These are phyloP conservation scores for Haplosporangium sp. DNA, from an alignment of 371 early-diverging fungal species.

Conservation along the genomic window DNA sequence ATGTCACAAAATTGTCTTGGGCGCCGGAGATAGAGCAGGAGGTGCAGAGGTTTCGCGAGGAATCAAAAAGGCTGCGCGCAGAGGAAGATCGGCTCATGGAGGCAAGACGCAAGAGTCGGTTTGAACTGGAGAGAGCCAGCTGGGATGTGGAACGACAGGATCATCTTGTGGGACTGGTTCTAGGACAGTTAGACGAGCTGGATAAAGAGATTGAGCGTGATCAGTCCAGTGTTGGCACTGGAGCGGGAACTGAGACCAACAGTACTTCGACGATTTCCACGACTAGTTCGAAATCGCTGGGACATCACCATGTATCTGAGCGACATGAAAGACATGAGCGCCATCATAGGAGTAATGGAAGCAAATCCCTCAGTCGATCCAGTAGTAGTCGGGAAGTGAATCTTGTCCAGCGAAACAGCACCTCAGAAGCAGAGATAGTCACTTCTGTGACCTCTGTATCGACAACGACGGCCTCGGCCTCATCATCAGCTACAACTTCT, in stretches of 20 bases:
- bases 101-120: slow-evolving; percentile 46
- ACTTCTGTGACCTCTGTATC: slow-evolving; percentile 5
- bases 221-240: slow-evolving; percentile 12
- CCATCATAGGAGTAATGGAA: slow-evolving; percentile 46
- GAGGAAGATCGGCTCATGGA: slow-evolving; percentile 54
- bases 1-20: slow-evolving; percentile 52
- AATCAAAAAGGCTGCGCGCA: slow-evolving; percentile 30
- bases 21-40: slow-evolving; percentile 51
- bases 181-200: slow-evolving; percentile 47
- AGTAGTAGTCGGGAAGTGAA: slow-evolving; percentile 25
- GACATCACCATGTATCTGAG: slow-evolving; percentile 20
- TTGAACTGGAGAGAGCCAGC: slow-evolving; percentile 50
- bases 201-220: slow-evolving; percentile 49
- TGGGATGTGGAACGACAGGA: slow-evolving; percentile 56
- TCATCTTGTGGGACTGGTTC: slow-evolving; percentile 51
- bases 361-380: slow-evolving; percentile 33
- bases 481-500: background rate
- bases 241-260: background rate
- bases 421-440: slow-evolving; percentile 9
- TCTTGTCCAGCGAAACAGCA: slow-evolving; percentile 25
- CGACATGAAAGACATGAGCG: slow-evolving; percentile 35
- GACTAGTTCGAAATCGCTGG: slow-evolving; percentile 12
- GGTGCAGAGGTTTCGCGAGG: slow-evolving; percentile 48
- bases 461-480: background rate
- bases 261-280: slow-evolving; percentile 6